Percentiles rank a stretch among this genome's conserved stretches.
Conservation (phyloP, 345 rosid species). For the Linum trigynum region DNA sequence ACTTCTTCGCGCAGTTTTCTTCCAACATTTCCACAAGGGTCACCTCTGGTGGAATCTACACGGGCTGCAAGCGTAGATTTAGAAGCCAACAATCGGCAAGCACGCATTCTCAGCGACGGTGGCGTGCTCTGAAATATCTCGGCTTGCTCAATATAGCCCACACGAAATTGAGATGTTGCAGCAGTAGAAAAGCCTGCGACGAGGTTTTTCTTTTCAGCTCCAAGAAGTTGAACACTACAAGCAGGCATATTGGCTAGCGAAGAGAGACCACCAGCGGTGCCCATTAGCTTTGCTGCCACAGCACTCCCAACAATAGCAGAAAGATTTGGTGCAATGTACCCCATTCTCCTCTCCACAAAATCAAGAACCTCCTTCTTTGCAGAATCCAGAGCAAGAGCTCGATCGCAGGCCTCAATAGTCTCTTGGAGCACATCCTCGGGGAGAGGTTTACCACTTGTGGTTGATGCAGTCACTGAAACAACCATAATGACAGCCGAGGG, state of each 20-base stretch:
- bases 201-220: constrained; percentile 82
- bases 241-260: constrained; percentile 97
- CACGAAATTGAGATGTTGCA: constrained; percentile 69
- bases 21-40: constrained; percentile 69
- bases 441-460: constrained; percentile 85
- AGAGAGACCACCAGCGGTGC: constrained; percentile 90
- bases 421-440: constrained; percentile 76
- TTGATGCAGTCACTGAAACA: constrained; percentile 83
- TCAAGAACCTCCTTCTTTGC: constrained; percentile 85
- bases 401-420: constrained; percentile 78
- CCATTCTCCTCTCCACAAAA: constrained; percentile 94
- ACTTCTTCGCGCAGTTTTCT: constrained; percentile 59
- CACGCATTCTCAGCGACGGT: constrained; percentile 65
- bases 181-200: constrained; percentile 70
- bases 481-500: constrained; percentile 93
- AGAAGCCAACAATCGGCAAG: constrained; percentile 72
- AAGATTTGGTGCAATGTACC: constrained; percentile 88
- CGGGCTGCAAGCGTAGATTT: constrained; percentile 82
- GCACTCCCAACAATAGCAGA: constrained; percentile 92
- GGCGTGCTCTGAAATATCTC: constrained; percentile 82
- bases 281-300: constrained; percentile 96
- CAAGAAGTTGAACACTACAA: constrained; percentile 88
- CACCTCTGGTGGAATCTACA: constrained; percentile 78
- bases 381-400: constrained; percentile 69
- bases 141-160: constrained; percentile 82